These are phyloP conservation scores for Crotalaria pallida DNA, from an alignment of 306 rosid genomes.

Conservation along the genomic window DNA sequence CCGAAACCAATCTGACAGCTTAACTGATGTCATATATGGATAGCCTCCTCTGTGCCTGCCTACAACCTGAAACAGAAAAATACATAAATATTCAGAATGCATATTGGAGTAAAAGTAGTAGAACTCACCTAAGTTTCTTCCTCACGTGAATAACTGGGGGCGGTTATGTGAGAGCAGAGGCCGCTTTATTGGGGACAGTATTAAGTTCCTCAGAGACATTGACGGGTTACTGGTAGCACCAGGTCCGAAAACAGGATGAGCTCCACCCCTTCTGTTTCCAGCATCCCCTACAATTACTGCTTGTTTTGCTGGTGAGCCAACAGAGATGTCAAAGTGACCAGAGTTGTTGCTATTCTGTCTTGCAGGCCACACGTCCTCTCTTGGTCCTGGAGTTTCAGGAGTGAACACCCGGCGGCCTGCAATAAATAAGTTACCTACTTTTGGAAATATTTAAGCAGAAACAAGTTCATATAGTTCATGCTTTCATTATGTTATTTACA, in stretches of 20 bases:
- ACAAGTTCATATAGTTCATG: slow-evolving; percentile 7
- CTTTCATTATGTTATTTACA: not conserved
- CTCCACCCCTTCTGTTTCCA: slow-evolving; percentile 66
- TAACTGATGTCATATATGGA: slow-evolving; percentile 13
- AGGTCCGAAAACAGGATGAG: slow-evolving; percentile 51
- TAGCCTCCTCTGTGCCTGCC: slow-evolving; percentile 35
- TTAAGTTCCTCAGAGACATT: slow-evolving; percentile 74
- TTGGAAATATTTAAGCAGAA: slow-evolving; percentile 58
- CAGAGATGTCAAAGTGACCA: slow-evolving; percentile 67
- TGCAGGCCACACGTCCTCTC: slow-evolving; percentile 92
- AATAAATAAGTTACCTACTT: slow-evolving; percentile 77
- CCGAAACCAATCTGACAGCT: slow-evolving; percentile 12
- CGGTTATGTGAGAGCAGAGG: slow-evolving; percentile 93
- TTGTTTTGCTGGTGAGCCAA: slow-evolving; percentile 79
- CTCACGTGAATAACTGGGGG: slow-evolving; percentile 79
- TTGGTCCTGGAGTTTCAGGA: slow-evolving; percentile 98
- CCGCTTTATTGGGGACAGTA: slow-evolving; percentile 92
- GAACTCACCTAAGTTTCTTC: not conserved
- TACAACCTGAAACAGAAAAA: slow-evolving; percentile 61
- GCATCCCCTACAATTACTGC: slow-evolving; percentile 46
- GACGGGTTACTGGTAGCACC: slow-evolving; percentile 65
- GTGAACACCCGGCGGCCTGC: slow-evolving; percentile 72
- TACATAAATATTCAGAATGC: slow-evolving; percentile 18
- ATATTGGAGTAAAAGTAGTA: not conserved
- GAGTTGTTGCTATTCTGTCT: slow-evolving; percentile 88